phyloP scores from a whole-genome alignment of 805 yeast genomes.

The Wickerhamiella vanderwaltii region DNA sequence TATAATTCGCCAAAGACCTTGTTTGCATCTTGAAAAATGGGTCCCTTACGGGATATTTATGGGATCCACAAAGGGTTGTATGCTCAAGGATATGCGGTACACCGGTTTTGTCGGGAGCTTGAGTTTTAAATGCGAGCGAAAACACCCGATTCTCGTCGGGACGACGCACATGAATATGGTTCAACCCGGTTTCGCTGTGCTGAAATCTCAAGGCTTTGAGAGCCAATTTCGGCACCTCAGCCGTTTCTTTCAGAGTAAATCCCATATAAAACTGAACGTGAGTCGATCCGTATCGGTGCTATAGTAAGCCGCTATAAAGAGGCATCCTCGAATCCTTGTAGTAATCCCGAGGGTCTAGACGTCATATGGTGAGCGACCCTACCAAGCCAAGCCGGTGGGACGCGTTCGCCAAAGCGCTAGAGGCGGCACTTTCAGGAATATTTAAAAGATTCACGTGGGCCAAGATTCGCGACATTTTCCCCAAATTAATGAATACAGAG shows the following conservation, averaged over 20 bases:
- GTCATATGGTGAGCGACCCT: background rate
- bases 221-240: conserved; percentile 70
- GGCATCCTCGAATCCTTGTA: background rate
- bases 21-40: conserved; percentile 97
- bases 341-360: background rate
- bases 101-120: conserved; percentile 91
- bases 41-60: conserved; percentile 84
- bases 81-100: conserved; percentile 95
- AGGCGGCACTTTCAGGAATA: no score
- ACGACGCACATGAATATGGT: conserved; percentile 76
- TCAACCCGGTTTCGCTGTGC: conserved; percentile 60
- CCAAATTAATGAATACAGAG: background rate
- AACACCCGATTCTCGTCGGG: conserved; percentile 80
- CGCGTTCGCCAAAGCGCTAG: background rate
- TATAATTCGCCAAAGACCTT: conserved; percentile 84
- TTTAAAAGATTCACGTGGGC: background rate
- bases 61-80: conserved; percentile 89
- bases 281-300: no score
- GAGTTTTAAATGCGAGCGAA: conserved; percentile 79
- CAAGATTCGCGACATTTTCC: background rate
- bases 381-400: background rate
- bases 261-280: conserved; percentile 24
- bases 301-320: no score
- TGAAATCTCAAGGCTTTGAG: conserved; percentile 61
- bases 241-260: conserved; percentile 48